phyloP scores from a whole-genome alignment of 129 eudicot species.

The Artemisia annua region DNA sequence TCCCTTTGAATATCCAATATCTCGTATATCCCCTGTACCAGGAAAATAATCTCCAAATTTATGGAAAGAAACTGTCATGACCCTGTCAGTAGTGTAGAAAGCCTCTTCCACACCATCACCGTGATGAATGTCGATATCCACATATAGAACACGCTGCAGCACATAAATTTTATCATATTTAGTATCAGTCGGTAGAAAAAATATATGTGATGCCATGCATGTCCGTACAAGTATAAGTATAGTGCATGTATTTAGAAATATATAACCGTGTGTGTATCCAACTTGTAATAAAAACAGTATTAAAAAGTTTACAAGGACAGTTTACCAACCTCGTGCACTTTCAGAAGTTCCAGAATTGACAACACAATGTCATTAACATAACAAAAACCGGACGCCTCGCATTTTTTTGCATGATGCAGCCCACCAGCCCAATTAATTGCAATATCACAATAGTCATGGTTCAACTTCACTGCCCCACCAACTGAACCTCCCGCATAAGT shows the following conservation, averaged over 20 bases:
- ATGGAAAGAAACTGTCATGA: slow-evolving; percentile 97
- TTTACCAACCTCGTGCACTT: slow-evolving; percentile 60
- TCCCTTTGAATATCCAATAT: slow-evolving; percentile 74
- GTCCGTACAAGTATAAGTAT: too few species aligned
- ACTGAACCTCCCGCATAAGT: slow-evolving; percentile 83
- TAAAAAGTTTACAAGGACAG: background rate
- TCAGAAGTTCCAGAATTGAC: slow-evolving; percentile 72
- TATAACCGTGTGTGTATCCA: background rate
- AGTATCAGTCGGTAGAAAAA: background rate
- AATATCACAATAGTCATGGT: slow-evolving; percentile 62
- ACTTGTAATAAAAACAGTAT: background rate
- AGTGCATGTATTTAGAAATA: background rate
- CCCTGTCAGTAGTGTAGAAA: slow-evolving; percentile 88
- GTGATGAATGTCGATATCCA: slow-evolving; percentile 96
- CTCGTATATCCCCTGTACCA: slow-evolving; percentile 91
- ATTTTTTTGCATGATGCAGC: slow-evolving; percentile 78
- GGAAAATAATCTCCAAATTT: slow-evolving; percentile 97
- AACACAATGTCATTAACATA: slow-evolving; percentile 77
- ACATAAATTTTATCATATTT: background rate
- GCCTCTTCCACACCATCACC: slow-evolving; percentile 99
- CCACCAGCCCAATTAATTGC: slow-evolving; percentile 88
- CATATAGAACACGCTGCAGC: slow-evolving; percentile 89
- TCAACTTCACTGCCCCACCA: slow-evolving; percentile 71
- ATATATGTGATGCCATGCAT: background rate
- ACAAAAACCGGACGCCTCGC: slow-evolving; percentile 86